Conservation (phyloP, 2,329 filamentous ascomycete species). For the Colletotrichum sublineola region DNA sequence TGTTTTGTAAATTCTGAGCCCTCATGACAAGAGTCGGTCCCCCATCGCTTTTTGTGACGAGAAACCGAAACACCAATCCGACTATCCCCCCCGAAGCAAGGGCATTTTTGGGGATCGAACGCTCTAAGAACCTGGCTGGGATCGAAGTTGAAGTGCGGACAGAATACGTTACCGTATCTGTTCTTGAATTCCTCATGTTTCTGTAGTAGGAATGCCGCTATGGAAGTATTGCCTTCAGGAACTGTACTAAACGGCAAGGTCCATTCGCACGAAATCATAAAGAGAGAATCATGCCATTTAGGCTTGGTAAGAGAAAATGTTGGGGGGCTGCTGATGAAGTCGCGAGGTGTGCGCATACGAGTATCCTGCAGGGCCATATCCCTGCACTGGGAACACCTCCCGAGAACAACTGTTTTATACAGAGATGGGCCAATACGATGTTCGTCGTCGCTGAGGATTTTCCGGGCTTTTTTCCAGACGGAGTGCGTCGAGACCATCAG, state of each 20-base stretch:
- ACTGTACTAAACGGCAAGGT: not conserved
- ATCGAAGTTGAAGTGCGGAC: not conserved
- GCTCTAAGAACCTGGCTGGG: not conserved
- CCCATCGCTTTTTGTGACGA: not conserved
- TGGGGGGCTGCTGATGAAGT: not conserved
- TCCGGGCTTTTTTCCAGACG: not conserved
- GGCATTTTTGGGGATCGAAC: not conserved
- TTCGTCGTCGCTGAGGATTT: not conserved
- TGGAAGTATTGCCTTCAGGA: not conserved
- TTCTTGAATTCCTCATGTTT: not conserved
- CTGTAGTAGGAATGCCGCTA: not conserved
- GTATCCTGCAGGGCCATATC: not conserved
- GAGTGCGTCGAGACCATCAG: not conserved
- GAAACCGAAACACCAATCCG: not conserved
- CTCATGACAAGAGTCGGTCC: not conserved
- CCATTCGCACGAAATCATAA: not conserved
- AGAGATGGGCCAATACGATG: too few relatives aligned
- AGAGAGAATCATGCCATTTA: rapidly evolving
- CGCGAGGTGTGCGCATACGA: too few relatives aligned
- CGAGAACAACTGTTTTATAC: rapidly evolving
- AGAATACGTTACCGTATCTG: constrained; percentile 5
- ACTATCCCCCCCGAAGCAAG: not conserved
- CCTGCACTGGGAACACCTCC: not conserved
- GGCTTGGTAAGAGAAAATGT: rapidly evolving
- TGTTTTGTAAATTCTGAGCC: not conserved